Base-by-base conservation (phyloP, 2,329 filamentous ascomycete genomes). In the Colletotrichum sp. region DNA sequence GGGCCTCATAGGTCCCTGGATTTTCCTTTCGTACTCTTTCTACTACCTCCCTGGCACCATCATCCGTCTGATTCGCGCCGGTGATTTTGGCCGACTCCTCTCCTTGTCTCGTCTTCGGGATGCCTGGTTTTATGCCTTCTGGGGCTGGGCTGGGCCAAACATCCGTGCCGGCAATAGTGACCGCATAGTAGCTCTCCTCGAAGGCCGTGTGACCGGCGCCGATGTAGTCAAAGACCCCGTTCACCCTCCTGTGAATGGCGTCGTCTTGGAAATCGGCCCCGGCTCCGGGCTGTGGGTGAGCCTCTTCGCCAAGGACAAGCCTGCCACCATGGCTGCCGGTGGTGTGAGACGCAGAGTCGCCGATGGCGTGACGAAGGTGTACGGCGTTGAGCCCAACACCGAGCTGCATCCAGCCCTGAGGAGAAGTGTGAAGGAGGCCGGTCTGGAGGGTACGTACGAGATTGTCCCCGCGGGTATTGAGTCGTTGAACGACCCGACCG, bases 391-490 rank as follows among this genome's bases (percentile, higher is more conserved):
- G 83, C 93, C 93, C 5, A 94, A 93, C 80, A 71, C 81, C 0
- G 87, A 86, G 44, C 89, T 90, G 70, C 90, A 92, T 78, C 81
- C 81, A 1, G 82, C 82, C 7, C 84, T 94, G 68, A 83, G 85
- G 2, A 80, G 82, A 52, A 87, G 87, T 27, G 86, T 93, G 6
- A 80, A 83, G 13, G 86, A 87, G 2, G 87, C 90, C 2, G 91
- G 90, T 0, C 83, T 94, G 4, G 85, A 87, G 8, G 90, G 86
- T 68, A 83, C 89, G 9, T 94, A 94, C 81, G 88, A 92, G 80
- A 88, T 94, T 72, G 87, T 93, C 12, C 91, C 92, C 3, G 87
- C 91, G 7, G 93, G 92, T 4, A 91, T 94, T 61, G 89, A 94
- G 83, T 88, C 90, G 69, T 84, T 94, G 70, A 80, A 84, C 77